These are phyloP conservation scores for Pugionium cornutum DNA, from an alignment of 345 rosid genomes.

Conservation along the genomic window DNA sequence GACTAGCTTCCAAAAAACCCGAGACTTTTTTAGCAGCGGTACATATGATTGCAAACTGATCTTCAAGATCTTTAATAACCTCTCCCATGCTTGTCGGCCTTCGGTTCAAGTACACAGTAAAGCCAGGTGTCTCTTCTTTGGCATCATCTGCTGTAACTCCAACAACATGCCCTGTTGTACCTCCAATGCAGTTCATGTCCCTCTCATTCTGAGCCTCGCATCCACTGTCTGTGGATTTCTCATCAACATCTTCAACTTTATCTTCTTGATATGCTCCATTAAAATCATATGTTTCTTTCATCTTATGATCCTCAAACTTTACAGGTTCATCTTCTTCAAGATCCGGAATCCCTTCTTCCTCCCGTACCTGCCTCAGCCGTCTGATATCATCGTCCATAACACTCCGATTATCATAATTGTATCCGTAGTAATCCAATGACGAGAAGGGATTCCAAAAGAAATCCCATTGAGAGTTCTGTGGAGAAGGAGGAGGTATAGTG, in stretches of 20 bases:
- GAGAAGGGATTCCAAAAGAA: conserved; percentile 96
- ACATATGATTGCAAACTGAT: conserved; percentile 65
- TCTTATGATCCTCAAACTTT: conserved; percentile 37
- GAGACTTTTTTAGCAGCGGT: conserved; percentile 75
- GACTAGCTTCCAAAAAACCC: conserved; percentile 67
- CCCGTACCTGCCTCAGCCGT: conserved; percentile 73
- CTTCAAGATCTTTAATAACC: conserved; percentile 87
- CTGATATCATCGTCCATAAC: conserved; percentile 67
- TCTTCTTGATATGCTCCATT: conserved; percentile 50
- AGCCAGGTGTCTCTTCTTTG: conserved; percentile 67
- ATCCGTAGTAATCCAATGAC: conserved; percentile 71
- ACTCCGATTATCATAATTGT: conserved; percentile 44
- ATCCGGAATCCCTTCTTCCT: conserved; percentile 93
- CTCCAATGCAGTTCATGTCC: conserved; percentile 41
- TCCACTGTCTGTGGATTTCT: conserved; percentile 40
- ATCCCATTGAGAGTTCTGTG: conserved; percentile 88
- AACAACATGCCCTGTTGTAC: conserved; percentile 42
- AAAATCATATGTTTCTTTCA: conserved; percentile 31
- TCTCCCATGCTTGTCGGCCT: conserved; percentile 90
- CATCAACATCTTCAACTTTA: conserved; percentile 55
- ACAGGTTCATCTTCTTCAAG: conserved; percentile 66
- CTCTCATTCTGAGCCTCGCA: conserved; percentile 27
- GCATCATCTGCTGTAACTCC: conserved; percentile 41
- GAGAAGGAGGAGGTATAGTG: conserved; percentile 67
- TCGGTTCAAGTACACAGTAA: conserved; percentile 79